These are phyloP conservation scores for Byssothecium circinans DNA, from an alignment of 2,329 filamentous ascomycete genomes.

Conservation along the genomic window DNA sequence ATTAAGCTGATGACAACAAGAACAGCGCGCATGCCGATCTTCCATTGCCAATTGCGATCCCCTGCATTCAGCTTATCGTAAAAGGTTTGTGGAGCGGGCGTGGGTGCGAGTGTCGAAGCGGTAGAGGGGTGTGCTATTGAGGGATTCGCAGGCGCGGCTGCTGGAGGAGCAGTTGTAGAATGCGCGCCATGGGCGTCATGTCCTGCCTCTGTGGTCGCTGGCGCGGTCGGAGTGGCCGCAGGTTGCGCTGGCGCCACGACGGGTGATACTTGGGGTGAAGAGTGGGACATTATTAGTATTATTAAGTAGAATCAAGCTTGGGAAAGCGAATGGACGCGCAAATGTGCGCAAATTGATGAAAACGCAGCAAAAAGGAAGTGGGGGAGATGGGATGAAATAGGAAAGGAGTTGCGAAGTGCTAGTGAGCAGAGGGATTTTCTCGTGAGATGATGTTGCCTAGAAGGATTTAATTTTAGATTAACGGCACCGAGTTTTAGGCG, in stretches of 20 bases:
- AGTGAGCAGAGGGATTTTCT: no score
- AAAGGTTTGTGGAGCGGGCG: background rate
- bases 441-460: background rate
- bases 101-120: background rate
- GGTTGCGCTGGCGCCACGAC: background rate
- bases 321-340: conserved; percentile 7
- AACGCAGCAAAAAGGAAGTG: background rate
- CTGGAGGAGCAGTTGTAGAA: background rate
- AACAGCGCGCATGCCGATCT: conserved; percentile 23
- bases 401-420: background rate
- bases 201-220: background rate
- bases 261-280: conserved; percentile 1
- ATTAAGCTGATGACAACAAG: conserved; percentile 30
- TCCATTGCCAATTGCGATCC: conserved; percentile 39
- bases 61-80: conserved; percentile 30
- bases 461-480: background rate
- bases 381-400: background rate
- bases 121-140: background rate
- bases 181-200: background rate
- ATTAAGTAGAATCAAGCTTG: background rate
- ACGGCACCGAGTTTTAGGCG: background rate
- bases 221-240: background rate
- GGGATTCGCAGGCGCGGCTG: background rate
- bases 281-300: conserved; percentile 7
- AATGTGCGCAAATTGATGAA: background rate